Base-by-base conservation (phyloP, 805 yeast species). In the Schizosaccharomyces octosporus region DNA sequence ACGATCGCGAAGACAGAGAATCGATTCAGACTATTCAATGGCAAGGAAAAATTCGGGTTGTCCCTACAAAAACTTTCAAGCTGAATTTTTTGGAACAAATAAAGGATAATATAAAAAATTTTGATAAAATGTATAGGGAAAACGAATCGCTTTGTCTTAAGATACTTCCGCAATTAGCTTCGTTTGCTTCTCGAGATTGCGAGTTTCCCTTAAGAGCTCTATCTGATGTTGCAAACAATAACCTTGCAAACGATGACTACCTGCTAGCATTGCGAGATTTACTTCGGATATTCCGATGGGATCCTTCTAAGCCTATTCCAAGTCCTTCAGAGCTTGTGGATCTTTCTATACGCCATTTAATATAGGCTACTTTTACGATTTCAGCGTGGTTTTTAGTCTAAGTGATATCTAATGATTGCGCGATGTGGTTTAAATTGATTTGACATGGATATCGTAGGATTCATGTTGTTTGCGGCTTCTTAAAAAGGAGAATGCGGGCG, bases 1-100 rank as follows among this genome's bases (percentile, higher is more conserved):
- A 69, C 9, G 73, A 77, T 36, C 63, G 69, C 32, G 55, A 32
- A 21, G 60, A 58, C 29, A 27, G 36, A 24, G 29, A 31, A n/a
- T 36, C 60, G 5, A 24, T 45, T n/a, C 51, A 32, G 27, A 55
- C 41, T 17, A 45, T 45, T 19, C 51, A 45, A 17, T 24, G 21
- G 27, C 51, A 45, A 24, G 51, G 51, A 45, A 45, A 45, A 45
- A 45, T 45, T 5, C 51, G 51, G 21, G 51, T 45, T n/a, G 51
- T 45, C 7, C 51, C 51, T 45, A 45, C 27, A 2, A 45, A 45
- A 45, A 9, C 51, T 5, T 45, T 45, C 27, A 45, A 45, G 51
- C n/a, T 45, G 51, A 45, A 45, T 9, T 45, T 45, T 45, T 45
- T 45, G 27, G 51, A 45, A 45, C 51, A 45, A 45, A 45, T 45